Evolutionary conservation across 345 rosid genomes (phyloP), one percentile per base, ranked within the genome.

Genomic region (Citropsis articulata): DNA sequence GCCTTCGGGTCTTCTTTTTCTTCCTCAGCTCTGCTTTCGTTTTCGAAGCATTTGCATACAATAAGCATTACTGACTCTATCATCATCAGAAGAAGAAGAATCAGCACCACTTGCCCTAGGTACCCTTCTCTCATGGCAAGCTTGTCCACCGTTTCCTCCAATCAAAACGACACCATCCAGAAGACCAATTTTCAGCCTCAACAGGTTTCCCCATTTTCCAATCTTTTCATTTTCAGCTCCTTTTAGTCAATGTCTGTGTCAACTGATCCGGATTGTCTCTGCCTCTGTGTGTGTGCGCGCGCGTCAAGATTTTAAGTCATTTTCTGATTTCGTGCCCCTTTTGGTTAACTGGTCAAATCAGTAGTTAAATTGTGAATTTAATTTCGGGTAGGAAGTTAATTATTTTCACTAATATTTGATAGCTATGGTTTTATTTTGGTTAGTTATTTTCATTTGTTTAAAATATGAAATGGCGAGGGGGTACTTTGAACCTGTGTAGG

Each of bases 101-200:
- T 72, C n/a, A 8, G 9, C 4, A n/a, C 9, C 62, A 8, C 57
- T 18, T 13, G 5, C 56, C 56, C 21, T 16, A 2, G 48, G n/a
- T 65, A 73, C 66, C 55, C 71, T 75, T 60, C 73, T 36, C 33
- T 81, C 75, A 55, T 77, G 90, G 88, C 91, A 40, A 65, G 85
- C 65, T 67, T 81, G 60, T 68, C 89, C 36, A 75, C 84, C 31
- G 65, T 61, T 77, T 78, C 87, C 13, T 77, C 78, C 42, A 38
- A 27, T 65, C 86, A 38, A 59, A 79, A 77, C 40, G 84, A 73
- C 30, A 70, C 79, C 22, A 57, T 83, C 78, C 82, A 77, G 75
- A 71, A 31, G 30, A 24, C 61, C 36, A 68, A 60, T 45, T 0
- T 12, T 55, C 83, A 50, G n/a, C 88, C 93, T 16, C 77, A 78